A percentile compares a stretch with the other conserved stretches of the same genome.
These are phyloP conservation scores for Bjerkandera adusta DNA, from an alignment of 1,284 basidiomycete species.

Conservation along the genomic window DNA sequence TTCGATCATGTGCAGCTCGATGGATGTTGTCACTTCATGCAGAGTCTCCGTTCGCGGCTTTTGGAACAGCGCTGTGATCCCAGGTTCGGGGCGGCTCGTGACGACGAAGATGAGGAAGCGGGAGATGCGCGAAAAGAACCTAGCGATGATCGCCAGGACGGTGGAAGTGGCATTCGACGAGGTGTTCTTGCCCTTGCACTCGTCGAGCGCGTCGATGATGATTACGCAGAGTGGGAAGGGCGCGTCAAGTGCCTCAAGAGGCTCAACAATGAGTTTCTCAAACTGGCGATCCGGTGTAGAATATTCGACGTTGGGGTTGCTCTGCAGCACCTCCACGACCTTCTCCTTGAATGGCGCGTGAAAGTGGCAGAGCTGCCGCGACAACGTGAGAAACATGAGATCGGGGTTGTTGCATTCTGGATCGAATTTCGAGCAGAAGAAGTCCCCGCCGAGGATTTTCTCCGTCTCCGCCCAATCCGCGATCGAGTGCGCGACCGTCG, in stretches of 20 bases:
- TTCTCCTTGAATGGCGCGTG: too few species aligned
- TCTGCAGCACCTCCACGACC: constrained; percentile 13
- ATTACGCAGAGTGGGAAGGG: constrained; percentile 18
- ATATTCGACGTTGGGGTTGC: constrained; percentile 13
- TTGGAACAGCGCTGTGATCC: constrained; percentile 18
- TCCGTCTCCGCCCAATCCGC: constrained; percentile 7
- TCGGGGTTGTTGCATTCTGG: constrained; percentile 18
- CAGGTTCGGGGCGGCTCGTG: constrained; percentile 25
- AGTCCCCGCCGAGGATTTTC: constrained; percentile 26
- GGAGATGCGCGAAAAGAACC: background rate
- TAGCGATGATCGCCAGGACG: constrained; percentile 14
- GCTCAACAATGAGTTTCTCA: constrained; percentile 23
- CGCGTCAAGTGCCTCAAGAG: too few species aligned
- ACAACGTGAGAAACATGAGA: constrained; percentile 26
- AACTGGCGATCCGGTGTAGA: constrained; percentile 16
- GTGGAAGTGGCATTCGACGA: too few species aligned
- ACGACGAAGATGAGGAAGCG: constrained; percentile 18
- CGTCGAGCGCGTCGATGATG: constrained; percentile 29
- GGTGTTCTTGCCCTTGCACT: constrained; percentile 23
- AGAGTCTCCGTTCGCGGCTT: too few species aligned
- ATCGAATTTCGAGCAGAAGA: constrained; percentile 30
- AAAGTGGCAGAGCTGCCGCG: constrained; percentile 23
- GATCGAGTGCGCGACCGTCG: constrained; percentile 15
- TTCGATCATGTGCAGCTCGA: background rate
- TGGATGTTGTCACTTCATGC: background rate